Evolutionary conservation across 176 grass and related monocot species (phyloP), one percentile per base, ranked within the genome.

Genomic region (Musa acuminata): DNA sequence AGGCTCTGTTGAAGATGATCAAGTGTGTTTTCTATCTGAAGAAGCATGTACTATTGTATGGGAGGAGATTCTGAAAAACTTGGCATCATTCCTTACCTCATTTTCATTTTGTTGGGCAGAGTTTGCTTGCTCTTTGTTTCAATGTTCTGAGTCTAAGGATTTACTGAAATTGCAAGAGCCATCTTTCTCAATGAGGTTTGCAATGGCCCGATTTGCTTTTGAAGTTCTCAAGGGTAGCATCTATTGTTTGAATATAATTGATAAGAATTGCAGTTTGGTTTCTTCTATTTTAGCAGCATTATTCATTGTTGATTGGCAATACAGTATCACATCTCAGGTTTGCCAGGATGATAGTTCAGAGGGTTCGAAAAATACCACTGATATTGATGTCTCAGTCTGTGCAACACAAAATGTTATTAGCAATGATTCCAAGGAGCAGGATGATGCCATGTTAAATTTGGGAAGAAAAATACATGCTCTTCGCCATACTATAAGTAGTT

Each of bases 251-350:
- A 72, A 17, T 58, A 77, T 62, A 70, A 67, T 83, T n/a, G 71
- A 89, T 78, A 76, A 85, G 65, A 83, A 87, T 79, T 87, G 62
- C 72, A 57, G 64, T 60, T 81, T 90, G 13, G 66, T 83, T 83
- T 72, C 90, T 77, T 80, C 77, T 80, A 78, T 89, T 83, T 84
- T 97, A 62, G 87, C 90, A 63, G 67, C 90, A 74, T 80, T 97
- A 8, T 90, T 97, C 84, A 81, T 83, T 59, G 82, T 88, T 72
- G 83, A 86, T 67, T 98, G 94, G 94, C 87, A 98, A 88, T 87
- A 81, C 75, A 88, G 72, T 63, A 89, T 88, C 80, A 73, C 84
- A 81, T 80, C 80, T 80, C 58, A 55, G 76, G 51, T 72, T 66
- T 64, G 13, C 72, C 80, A 82, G 55, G 71, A 87, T 55, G 78